Base-by-base conservation (phyloP, 164 flowering plant genomes). In the Vitis vinifera region DNA sequence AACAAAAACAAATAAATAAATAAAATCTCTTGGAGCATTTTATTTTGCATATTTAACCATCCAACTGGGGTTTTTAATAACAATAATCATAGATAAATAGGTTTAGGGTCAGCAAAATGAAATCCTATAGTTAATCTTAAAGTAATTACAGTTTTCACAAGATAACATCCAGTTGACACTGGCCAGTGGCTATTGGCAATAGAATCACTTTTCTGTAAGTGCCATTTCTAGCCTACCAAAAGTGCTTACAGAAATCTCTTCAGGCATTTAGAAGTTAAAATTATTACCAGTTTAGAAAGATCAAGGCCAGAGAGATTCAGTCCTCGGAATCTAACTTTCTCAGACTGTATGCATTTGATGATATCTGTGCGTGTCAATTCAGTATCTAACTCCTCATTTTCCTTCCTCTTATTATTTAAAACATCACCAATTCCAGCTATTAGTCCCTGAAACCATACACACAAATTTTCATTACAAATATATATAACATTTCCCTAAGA, bases 221-320 rank as follows among this genome's bases (percentile, higher is more conserved):
- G 9, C 67, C 49, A 64, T 49, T 27, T 64, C 67, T 64, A 37
- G 44, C 44, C 44, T 37, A 60, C 15, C n/a, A 44, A 48, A 57
- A 15, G 67, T 31, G 11, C 17, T 23, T 9, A 48, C 4, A 30
- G 3, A 37, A 56, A 1, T 29, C 19, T 4, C 23, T 63, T n/a
- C 50, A 51, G 59, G 52, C 6, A 49, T n/a, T 9, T 4, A 61
- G 63, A 30, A 14, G 14, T 14, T 16, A 8, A 61, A 71, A 55
- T 16, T 23, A 63, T 65, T 84, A 92, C 98, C 97, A 94, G 79
- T 69, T 92, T 94, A 30, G 99, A 94, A 62, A 94, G 91, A 77
- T 92, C 94, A 76, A 94, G 91, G 52, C 94, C 98, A 75, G 94
- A 91, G 70, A 94, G 91, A 82, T 92, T 94, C 74, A 94, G 79